Base-by-base conservation (phyloP, 768 basidiomycete species). In the Tulasnella sp. region DNA sequence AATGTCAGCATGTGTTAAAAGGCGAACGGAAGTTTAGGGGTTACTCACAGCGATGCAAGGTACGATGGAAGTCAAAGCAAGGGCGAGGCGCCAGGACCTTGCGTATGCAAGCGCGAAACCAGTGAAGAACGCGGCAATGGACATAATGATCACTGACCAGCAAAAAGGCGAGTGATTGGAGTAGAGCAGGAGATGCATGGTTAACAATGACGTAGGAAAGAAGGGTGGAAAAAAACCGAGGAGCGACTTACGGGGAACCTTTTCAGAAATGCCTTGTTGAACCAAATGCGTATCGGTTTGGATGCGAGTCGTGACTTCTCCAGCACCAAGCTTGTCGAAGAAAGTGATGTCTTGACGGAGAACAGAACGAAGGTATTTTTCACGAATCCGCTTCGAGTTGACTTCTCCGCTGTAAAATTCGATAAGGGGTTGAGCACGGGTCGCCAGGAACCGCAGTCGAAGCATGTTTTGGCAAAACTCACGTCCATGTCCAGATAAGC, bases 261-360 rank as follows among this genome's bases (percentile, higher is more conserved):
- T 97, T 84, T 98, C 96, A 0, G 92, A 93, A 3, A 93, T 93
- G n/a, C 94, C 95, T 83, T 94, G 92, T 81, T 97, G 96, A 3
- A 98, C 90, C 61, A 97, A 84, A 85, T 97, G 93, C 29, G 92
- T 93, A 83, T 94, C 92, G 0, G 93, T 93, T 83, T 94, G 92
- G 79, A 98, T 98, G 69, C 95, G 90, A 13, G 96, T 97, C 0
- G 96, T 92, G n/a, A 98, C 91, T 82, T 98, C 96, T 78, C 96
- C 96, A 5, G 96, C 92, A 48, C 96, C 95, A 76, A 97, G 89
- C 26, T 91, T 89, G 83, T 98, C 96, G 82, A 97, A 97, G 85
- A 89, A 98, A 18, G 91, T 90, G 80, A 96, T 91, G 79, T 94
- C 91, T 82, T 98, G 96, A 44, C 94, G 90, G 4, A 98, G 80